phyloP scores from a whole-genome alignment of 257 asterid species.

The Ophiorrhiza pumila region DNA sequence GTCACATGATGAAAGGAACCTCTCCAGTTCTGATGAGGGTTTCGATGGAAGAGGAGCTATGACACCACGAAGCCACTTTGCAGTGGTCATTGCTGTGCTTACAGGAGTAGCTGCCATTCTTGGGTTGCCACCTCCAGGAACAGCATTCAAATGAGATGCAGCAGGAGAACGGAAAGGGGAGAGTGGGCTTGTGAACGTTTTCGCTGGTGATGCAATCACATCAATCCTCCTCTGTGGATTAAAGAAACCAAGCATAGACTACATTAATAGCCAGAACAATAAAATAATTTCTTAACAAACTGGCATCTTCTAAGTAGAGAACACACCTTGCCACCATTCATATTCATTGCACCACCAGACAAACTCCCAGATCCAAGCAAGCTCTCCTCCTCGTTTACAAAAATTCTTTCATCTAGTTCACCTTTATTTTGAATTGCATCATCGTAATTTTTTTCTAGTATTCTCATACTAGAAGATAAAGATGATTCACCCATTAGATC shows the following conservation, averaged over 20 bases:
- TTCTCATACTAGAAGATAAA: conserved; percentile 43
- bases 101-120: conserved; percentile 85
- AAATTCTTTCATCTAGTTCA: conserved; percentile 86
- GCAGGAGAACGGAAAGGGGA: conserved; percentile 74
- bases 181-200: conserved; percentile 72
- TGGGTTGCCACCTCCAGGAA: conserved; percentile 40
- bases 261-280: background rate
- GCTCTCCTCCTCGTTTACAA: conserved; percentile 73
- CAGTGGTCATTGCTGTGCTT: conserved; percentile 97
- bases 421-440: conserved; percentile 50
- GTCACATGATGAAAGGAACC: conserved; percentile 75
- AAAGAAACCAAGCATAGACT: conserved; percentile 16
- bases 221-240: conserved; percentile 68
- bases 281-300: background rate
- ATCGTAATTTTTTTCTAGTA: conserved; percentile 70
- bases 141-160: conserved; percentile 38
- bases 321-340: conserved; percentile 45
- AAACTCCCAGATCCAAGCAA: conserved; percentile 85
- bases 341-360: conserved; percentile 60
- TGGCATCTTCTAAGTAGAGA: background rate
- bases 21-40: conserved; percentile 82
- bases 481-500: conserved; percentile 75
- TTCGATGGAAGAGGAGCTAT: conserved; percentile 82
- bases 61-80: conserved; percentile 87
- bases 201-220: conserved; percentile 69